phyloP scores from a whole-genome alignment of 2,329 filamentous ascomycete species.

The Beauveria sp. region DNA sequence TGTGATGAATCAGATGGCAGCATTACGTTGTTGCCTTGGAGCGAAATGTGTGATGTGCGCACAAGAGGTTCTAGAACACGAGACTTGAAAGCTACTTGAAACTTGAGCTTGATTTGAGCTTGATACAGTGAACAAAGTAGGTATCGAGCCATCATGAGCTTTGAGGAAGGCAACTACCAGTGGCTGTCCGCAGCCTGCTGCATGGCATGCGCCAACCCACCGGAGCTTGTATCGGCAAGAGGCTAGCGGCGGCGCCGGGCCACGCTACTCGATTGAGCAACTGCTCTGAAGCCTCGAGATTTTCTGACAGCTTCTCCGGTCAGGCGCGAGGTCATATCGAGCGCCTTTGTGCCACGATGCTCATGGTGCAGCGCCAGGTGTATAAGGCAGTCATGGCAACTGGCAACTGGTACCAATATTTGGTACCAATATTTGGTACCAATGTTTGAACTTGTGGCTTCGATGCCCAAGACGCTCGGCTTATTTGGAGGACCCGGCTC shows the following conservation, averaged over 20 bases:
- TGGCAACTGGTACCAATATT: too few relatives aligned
- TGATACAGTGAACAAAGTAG: too few relatives aligned
- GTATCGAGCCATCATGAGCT: not conserved
- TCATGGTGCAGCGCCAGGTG: too few relatives aligned
- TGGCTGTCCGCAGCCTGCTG: not conserved
- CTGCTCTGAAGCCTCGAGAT: not conserved
- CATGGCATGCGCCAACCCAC: not conserved
- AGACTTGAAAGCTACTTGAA: not conserved
- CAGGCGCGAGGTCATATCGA: not conserved
- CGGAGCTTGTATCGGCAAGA: not conserved
- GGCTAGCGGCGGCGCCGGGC: not conserved
- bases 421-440: too few relatives aligned
- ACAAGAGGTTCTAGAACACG: not conserved
- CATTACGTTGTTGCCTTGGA: not conserved
- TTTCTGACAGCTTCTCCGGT: not conserved
- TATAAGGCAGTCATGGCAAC: too few relatives aligned
- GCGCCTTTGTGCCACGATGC: not conserved
- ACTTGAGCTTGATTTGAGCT: too few relatives aligned
- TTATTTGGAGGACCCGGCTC: not conserved
- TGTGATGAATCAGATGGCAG: constrained; percentile 7
- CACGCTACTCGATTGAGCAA: not conserved
- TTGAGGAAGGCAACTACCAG: too few relatives aligned
- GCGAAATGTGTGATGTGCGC: not conserved
- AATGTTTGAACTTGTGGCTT: too few relatives aligned
- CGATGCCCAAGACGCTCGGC: not conserved